Percentiles rank a stretch among this genome's conserved stretches.
These are phyloP conservation scores for Cladosporium phlei DNA, from an alignment of 2,329 filamentous ascomycete species.

Conservation along the genomic window DNA sequence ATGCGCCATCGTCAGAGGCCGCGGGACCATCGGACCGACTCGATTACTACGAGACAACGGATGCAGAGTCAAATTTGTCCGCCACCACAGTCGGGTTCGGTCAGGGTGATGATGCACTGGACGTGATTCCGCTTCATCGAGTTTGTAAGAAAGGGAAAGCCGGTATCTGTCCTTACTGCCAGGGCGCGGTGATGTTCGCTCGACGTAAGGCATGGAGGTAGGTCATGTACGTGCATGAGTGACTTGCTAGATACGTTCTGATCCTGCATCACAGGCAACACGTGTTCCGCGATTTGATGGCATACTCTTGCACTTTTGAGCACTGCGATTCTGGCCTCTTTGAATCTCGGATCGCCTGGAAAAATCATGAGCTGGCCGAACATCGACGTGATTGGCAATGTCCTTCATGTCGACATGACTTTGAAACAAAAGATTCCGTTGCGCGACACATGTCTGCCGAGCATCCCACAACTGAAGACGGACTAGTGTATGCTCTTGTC, in stretches of 20 bases:
- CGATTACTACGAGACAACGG: too few species aligned
- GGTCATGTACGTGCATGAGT: not conserved
- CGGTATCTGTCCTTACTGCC: not conserved
- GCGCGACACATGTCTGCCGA: not conserved
- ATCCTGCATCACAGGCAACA: not conserved
- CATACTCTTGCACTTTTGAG: not conserved
- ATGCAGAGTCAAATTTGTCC: too few species aligned
- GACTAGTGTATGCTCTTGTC: not conserved
- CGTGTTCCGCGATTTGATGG: not conserved
- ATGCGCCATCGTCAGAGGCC: too few species aligned
- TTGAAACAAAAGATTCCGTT: not conserved
- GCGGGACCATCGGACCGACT: too few species aligned
- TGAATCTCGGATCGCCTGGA: not conserved
- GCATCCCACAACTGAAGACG: not conserved
- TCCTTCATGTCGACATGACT: not conserved
- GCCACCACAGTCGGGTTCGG: not conserved
- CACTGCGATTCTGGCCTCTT: not conserved
- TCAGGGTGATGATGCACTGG: not conserved
- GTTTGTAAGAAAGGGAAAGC: not conserved
- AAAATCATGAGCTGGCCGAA: not conserved
- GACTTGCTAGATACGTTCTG: too few species aligned
- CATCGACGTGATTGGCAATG: not conserved
- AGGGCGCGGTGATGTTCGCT: not conserved
- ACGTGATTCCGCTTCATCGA: not conserved
- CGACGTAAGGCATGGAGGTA: not conserved